Evolutionary conservation across 2,329 filamentous ascomycete species (phyloP).

Genomic region (Aspergillus piperis): DNA sequence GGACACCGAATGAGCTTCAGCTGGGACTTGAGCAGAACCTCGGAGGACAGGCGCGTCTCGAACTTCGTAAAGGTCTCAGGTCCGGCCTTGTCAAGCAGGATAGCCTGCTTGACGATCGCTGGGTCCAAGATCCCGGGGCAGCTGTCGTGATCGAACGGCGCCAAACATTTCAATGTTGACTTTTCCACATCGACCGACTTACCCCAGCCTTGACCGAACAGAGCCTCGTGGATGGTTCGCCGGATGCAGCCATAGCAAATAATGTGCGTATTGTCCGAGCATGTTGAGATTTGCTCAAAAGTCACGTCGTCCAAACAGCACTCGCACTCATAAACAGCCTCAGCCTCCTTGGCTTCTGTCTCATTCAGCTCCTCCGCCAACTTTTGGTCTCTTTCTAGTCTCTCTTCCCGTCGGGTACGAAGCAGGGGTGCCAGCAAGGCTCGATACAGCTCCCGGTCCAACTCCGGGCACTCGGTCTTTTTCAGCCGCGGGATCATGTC

Average conservation of each 20-base stretch:
- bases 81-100: conserved; percentile 69
- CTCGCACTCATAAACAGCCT: conserved; percentile 51
- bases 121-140: conserved; percentile 74
- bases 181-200: conserved; percentile 72
- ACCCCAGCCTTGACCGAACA: conserved; percentile 92
- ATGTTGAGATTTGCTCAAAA: conserved; percentile 51
- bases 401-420: conserved; percentile 36
- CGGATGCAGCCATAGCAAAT: conserved; percentile 72
- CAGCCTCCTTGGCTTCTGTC: conserved; percentile 42
- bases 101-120: conserved; percentile 69
- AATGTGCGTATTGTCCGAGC: conserved; percentile 46
- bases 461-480: conserved; percentile 45
- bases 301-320: conserved; percentile 51
- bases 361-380: conserved; percentile 47
- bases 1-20: conserved; percentile 81
- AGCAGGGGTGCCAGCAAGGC: conserved; percentile 42
- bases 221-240: conserved; percentile 77
- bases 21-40: conserved; percentile 70
- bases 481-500: conserved; percentile 39
- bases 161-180: conserved; percentile 80
- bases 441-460: conserved; percentile 46
- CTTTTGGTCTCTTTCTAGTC: conserved; percentile 39
- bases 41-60: conserved; percentile 75
- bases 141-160: conserved; percentile 64
- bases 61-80: conserved; percentile 72